phyloP scores from a whole-genome alignment of 257 asterid genomes.

The Nicotiana obtusifolia region DNA sequence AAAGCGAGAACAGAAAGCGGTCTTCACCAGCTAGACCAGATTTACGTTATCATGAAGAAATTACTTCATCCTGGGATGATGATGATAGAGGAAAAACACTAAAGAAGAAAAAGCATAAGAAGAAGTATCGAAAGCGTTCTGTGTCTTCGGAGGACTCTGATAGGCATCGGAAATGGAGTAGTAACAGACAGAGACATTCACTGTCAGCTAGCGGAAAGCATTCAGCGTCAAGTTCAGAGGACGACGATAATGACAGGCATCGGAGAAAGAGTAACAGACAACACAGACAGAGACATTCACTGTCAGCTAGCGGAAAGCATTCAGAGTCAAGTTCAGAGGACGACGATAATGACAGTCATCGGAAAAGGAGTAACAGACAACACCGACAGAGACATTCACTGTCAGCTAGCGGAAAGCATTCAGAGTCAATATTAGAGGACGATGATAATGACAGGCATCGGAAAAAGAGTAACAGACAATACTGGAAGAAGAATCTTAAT shows the following conservation, averaged over 20 bases:
- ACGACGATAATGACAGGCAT: not conserved
- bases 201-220: not conserved
- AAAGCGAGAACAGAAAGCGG: too few relatives aligned
- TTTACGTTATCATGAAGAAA: constrained; percentile 22
- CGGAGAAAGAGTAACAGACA: not conserved
- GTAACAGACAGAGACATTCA: constrained; percentile 28
- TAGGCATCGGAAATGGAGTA: constrained; percentile 38
- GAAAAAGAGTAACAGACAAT: too few relatives aligned
- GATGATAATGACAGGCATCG: too few relatives aligned
- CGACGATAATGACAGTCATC: not conserved
- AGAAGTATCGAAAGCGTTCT: constrained; percentile 30
- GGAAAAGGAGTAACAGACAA: not conserved
- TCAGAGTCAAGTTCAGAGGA: not conserved
- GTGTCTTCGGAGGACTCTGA: constrained; percentile 45
- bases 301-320: too few relatives aligned
- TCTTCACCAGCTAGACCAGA: constrained; percentile 24
- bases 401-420: too few relatives aligned
- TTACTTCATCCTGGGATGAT: constrained; percentile 35
- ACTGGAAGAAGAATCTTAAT: not conserved
- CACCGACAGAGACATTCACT: too few relatives aligned
- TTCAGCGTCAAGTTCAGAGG: not conserved
- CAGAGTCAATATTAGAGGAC: too few relatives aligned
- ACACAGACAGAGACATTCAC: not conserved
- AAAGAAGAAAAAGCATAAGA: constrained; percentile 41
- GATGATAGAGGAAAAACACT: constrained; percentile 28